phyloP scores from a whole-genome alignment of 306 rosid genomes.

The Biancaea sappan region DNA sequence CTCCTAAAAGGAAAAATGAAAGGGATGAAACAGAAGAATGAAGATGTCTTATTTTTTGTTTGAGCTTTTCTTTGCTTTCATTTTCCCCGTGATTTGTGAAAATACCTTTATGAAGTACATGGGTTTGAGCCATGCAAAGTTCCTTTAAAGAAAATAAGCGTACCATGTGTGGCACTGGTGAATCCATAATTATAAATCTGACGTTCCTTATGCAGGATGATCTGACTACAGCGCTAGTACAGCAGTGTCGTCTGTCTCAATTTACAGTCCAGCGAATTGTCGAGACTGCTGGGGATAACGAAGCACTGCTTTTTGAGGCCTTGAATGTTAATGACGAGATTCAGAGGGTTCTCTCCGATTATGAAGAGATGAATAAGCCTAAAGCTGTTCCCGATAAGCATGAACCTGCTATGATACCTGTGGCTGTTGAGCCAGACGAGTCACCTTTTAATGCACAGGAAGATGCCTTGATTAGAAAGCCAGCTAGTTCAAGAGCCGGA shows the following conservation, averaged over 20 bases:
- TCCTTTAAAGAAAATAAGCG: slow-evolving; percentile 24
- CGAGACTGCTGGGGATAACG: slow-evolving; percentile 86
- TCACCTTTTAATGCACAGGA: slow-evolving; percentile 65
- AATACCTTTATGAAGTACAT: not conserved
- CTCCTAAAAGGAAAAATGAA: not conserved
- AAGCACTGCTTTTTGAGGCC: slow-evolving; percentile 95
- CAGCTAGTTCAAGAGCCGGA: slow-evolving; percentile 61
- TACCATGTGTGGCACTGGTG: slow-evolving; percentile 22
- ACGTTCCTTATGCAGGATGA: slow-evolving; percentile 68
- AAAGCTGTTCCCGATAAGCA: slow-evolving; percentile 51
- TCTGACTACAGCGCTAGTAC: slow-evolving; percentile 84
- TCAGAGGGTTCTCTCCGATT: slow-evolving; percentile 79
- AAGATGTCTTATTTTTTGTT: not conserved
- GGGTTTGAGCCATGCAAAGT: not conserved
- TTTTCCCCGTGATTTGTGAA: not conserved
- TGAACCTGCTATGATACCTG: slow-evolving; percentile 98
- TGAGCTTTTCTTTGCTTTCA: not conserved
- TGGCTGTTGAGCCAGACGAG: slow-evolving; percentile 93
- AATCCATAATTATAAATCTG: not conserved
- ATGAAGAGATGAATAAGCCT: slow-evolving; percentile 69
- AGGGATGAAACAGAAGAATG: not conserved
- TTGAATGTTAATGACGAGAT: slow-evolving; percentile 93
- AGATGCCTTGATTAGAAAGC: slow-evolving; percentile 77
- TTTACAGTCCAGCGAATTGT: slow-evolving; percentile 67
- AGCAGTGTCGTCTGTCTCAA: slow-evolving; percentile 82